phyloP scores from a whole-genome alignment of 768 basidiomycete species.

The Leccinum fibrillosum region DNA sequence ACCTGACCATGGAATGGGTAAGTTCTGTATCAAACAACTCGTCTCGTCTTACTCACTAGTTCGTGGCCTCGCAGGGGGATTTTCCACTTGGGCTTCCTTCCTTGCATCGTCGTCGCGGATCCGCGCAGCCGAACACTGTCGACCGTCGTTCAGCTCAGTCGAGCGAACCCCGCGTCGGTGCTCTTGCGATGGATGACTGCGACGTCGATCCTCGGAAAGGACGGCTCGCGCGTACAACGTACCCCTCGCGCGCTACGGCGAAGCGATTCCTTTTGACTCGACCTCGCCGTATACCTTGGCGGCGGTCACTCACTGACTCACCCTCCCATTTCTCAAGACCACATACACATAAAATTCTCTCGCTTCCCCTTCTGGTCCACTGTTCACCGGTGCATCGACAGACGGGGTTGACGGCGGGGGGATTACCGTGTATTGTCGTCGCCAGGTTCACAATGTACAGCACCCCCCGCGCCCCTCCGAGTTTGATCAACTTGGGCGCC shows the following conservation, averaged over 20 bases:
- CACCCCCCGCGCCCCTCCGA: background rate
- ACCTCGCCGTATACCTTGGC: background rate
- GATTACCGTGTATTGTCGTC: background rate
- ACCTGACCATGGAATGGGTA: constrained; percentile 3
- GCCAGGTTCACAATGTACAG: background rate
- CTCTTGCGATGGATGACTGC: constrained; percentile 82
- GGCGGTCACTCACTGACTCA: background rate
- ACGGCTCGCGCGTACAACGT: constrained; percentile 8
- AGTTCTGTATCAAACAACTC: constrained; percentile 4
- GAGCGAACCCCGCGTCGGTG: constrained; percentile 30
- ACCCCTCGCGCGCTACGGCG: constrained; percentile 10
- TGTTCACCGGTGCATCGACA: background rate
- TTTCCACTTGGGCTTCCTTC: constrained; percentile 18
- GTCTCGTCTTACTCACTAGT: constrained; percentile 5
- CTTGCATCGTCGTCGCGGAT: constrained; percentile 33
- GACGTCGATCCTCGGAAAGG: constrained; percentile 47
- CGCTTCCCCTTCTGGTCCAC: background rate
- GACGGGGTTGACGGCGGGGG: background rate
- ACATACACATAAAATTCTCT: background rate
- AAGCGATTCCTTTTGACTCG: background rate
- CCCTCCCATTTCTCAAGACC: too few relatives aligned
- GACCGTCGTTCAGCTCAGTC: constrained; percentile 21
- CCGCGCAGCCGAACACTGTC: constrained; percentile 32
- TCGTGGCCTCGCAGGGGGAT: constrained; percentile 1
- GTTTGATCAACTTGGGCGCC: background rate